A percentile compares a stretch with the other conserved stretches of the same genome.
Evolutionary conservation across 2,329 filamentous ascomycete genomes (phyloP).

Genomic region (Talaromyces sp.): DNA sequence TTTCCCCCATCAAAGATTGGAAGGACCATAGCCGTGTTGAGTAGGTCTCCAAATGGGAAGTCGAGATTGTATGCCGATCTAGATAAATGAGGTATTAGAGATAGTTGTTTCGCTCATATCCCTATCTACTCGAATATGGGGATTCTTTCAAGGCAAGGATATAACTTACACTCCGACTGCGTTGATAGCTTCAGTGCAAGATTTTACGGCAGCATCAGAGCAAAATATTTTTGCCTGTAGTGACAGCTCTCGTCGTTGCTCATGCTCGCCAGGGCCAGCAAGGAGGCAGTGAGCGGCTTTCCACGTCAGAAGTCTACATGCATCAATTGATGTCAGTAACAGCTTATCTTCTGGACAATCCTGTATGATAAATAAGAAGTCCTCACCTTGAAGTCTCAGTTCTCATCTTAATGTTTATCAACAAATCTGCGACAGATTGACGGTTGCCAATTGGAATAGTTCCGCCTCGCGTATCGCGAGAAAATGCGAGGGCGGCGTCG

Average conservation of each 20-base stretch:
- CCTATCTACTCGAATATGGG: background rate
- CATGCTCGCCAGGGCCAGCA: constrained; percentile 35
- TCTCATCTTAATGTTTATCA: constrained; percentile 49
- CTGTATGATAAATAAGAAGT: background rate
- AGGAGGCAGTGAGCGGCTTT: constrained; percentile 44
- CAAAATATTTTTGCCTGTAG: constrained; percentile 49
- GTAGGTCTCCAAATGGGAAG: constrained; percentile 38
- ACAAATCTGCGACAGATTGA: constrained; percentile 47
- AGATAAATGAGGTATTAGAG: background rate
- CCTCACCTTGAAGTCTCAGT: constrained; percentile 38
- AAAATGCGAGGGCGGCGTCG: constrained; percentile 46
- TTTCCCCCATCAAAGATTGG: constrained; percentile 52
- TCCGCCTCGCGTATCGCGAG: constrained; percentile 45
- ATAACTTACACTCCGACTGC: constrained; percentile 42
- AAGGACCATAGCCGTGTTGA: constrained; percentile 42
- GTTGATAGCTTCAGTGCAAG: constrained; percentile 45
- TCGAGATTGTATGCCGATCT: constrained; percentile 37
- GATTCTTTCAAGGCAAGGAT: background rate
- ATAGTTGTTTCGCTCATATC: background rate
- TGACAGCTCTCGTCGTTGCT: constrained; percentile 40
- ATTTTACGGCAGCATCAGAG: constrained; percentile 45
- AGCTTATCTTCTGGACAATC: no score
- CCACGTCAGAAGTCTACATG: constrained; percentile 38
- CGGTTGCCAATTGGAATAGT: constrained; percentile 40
- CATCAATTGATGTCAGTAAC: background rate